phyloP scores from a whole-genome alignment of 78 protist genomes.

The Dictyostelium capitatum region DNA sequence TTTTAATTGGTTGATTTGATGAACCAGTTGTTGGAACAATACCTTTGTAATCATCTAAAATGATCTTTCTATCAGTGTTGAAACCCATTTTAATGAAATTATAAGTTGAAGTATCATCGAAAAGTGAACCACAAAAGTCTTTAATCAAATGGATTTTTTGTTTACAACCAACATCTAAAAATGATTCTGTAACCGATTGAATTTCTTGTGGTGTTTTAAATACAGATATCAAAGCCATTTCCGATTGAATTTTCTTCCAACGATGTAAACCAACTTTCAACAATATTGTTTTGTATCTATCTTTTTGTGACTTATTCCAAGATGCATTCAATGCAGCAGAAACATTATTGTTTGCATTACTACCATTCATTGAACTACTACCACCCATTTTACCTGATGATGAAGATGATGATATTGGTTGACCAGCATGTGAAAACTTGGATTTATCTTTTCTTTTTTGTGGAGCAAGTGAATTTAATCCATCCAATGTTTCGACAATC shows the following conservation, averaged over 20 bases:
- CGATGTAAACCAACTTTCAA: conserved; percentile 61
- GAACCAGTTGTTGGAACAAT: background rate
- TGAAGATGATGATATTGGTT: background rate
- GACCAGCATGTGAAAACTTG: background rate
- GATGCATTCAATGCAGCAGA: conserved; percentile 1
- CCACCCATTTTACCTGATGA: background rate
- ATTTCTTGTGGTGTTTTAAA: conserved; percentile 30
- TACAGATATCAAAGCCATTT: background rate
- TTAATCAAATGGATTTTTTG: conserved; percentile 19
- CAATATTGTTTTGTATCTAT: conserved; percentile 25
- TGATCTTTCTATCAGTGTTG: conserved; percentile 26
- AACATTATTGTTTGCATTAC: background rate
- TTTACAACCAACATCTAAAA: conserved; percentile 43
- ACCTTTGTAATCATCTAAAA: background rate
- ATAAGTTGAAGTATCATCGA: conserved; percentile 62
- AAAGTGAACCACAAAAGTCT: conserved; percentile 22
- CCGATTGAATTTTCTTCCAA: conserved; percentile 63
- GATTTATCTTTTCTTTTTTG: background rate
- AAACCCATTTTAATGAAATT: conserved; percentile 60
- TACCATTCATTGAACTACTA: background rate
- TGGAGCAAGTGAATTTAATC: background rate
- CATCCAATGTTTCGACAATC: background rate
- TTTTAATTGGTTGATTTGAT: background rate
- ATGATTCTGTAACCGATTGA: conserved; percentile 58
- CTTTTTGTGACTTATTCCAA: conserved; percentile 70